Percentiles rank a stretch among this genome's conserved stretches.
Evolutionary conservation across 2,329 filamentous ascomycete species (phyloP).

Genomic region (Aspergillus cejpii): DNA sequence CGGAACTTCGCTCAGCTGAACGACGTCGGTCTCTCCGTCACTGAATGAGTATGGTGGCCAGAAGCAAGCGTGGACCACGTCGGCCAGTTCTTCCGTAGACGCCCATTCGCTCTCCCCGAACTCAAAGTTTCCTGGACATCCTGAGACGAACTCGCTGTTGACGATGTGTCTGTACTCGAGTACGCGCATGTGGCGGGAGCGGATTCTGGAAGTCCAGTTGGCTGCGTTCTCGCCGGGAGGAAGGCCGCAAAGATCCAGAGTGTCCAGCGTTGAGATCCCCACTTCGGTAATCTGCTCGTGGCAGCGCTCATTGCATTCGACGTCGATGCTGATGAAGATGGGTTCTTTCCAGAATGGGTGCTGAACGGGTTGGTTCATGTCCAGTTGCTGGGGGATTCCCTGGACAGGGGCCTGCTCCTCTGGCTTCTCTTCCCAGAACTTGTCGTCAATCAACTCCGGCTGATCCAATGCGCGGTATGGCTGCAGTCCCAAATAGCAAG

Average conservation of each 20-base stretch:
- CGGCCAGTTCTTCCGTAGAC: conserved; percentile 39
- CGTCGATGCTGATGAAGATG: conserved; percentile 71
- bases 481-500: conserved; percentile 66
- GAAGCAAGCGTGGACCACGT: conserved; percentile 50
- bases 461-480: conserved; percentile 23
- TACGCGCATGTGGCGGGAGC: conserved; percentile 69
- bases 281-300: conserved; percentile 71
- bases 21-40: conserved; percentile 1
- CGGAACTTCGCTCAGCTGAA: conserved; percentile 1
- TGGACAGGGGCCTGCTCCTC: conserved; percentile 16
- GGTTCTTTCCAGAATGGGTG: conserved; percentile 49
- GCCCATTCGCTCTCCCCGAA: conserved; percentile 56
- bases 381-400: conserved; percentile 29
- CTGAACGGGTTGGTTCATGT: conserved; percentile 43
- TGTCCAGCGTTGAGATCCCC: conserved; percentile 76
- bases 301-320: conserved; percentile 70
- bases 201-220: conserved; percentile 62
- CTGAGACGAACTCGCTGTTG: conserved; percentile 63
- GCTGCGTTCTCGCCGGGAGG: conserved; percentile 56
- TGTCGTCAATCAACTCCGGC: conserved; percentile 8
- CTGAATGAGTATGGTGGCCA: conserved; percentile 47
- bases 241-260: conserved; percentile 48
- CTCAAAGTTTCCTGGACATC: conserved; percentile 73
- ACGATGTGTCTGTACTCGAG: conserved; percentile 58
- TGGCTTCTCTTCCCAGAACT: conserved; percentile 19